Base-by-base conservation (phyloP, 225 moss, liverwort and hornwort species). In the Asterella californica region DNA sequence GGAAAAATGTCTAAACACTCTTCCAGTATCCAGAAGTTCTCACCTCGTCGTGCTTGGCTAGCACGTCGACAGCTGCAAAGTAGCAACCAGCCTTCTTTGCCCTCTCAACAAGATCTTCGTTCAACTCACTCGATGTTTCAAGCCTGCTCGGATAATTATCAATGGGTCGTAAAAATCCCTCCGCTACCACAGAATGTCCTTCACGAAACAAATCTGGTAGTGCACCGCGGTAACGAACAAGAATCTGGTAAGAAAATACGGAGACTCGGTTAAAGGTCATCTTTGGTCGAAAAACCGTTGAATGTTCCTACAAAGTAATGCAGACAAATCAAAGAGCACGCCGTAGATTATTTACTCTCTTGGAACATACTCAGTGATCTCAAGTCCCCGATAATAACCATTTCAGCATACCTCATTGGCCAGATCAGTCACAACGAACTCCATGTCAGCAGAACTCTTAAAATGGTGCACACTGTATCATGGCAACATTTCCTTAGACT, bases 31-130 rank as follows among this genome's bases (percentile, higher is more conserved):
- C 50, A 74, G 33, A 29, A 8, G 46, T 4, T 32, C 65, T 17
- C 76, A 96, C 96, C 94, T 96, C 94, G 72, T 96, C 96, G 65
- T 96, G 96, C 84, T 96, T 96, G 64, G 96, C 96, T 60, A 96
- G 89, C 77, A 96, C 96, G 78, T 96, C 96, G 29, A 92, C 90
- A 59, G 96, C 96, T 76, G 90, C 91, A 46, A 96, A 96, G 81
- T 90, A 96, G 91, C 96, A 96, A 37, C 94, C 94, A 60, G 88
- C 88, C 60, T 87, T 87, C 85, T 91, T 96, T 53, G 96, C 96
- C 84, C 89, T 92, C 9, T 92, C 92, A 71, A 92, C 90, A 36
- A 96, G 84, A 48, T 84, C 89, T 62, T 90, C 83, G 53, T 87
- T 87, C 49, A 84, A 73, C 76, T 90, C 91, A 72, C 79, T 82